Evolutionary conservation across 768 basidiomycete species (phyloP), one percentile per base, ranked within the genome.

Genomic region (Tricholoma sp.): DNA sequence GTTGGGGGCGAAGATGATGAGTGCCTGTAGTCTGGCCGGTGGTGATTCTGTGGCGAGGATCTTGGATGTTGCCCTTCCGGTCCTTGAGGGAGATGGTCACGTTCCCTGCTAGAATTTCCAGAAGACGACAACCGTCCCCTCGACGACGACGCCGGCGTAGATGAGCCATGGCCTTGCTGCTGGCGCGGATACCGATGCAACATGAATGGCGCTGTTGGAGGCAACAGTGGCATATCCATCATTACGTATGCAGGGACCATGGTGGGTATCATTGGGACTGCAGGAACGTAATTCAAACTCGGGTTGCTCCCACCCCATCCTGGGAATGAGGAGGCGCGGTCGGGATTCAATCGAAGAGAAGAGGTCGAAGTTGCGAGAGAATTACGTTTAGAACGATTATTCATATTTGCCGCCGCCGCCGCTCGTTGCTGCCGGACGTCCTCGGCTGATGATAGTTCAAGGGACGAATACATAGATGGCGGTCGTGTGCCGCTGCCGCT

Each of bases 191-290:
- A 82, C 57, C 82, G 78, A 55, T 82, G 82, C 73, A 86, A 78
- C 84, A 89, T 88, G 70, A 89, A 90, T 11, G 88, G 86, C 21
- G 88, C 81, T 1, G 83, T 77, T 5, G 88, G 88, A 9, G 88
- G 88, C 29, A 90, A 76, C 9, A 90, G 72, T 6, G 88, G 85
- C 79, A 82, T 81, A 61, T 88, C 84, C 70, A 83, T 72, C 54
- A 77, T 71, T 56, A 74, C 55, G 51, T 57, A 77, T 39, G 78
- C 72, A 8, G 78, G 76, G 52, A 81, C 68, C 47, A 73, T 68
- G 31, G 69, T 50, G 16, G 75, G 74, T 56, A 79, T 66, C 21
- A 64, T 61, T 2, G 70, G 76, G 10, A 79, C 67, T 6, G 76
- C 71, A 6, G 76, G 74, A 18, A 76, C 66, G 55, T 65, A 66